Evolutionary conservation across 179 eudicot genomes (phyloP), one percentile per base, ranked within the genome.

Genomic region (Amaranthus tricolor): DNA sequence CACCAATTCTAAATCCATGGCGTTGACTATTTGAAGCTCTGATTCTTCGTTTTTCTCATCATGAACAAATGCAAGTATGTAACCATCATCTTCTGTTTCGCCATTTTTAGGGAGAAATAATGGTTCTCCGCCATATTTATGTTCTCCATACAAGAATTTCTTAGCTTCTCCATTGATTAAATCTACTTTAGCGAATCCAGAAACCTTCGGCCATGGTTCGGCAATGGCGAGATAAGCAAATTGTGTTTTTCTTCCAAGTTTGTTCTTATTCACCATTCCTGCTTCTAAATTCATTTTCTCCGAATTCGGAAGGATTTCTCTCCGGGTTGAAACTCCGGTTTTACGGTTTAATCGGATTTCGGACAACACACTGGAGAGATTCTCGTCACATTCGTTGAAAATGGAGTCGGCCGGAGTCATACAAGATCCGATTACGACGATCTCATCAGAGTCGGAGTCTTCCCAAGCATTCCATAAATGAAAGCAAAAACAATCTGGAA

Each of bases 401-500:
- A 92, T 87, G 0, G 97, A 90, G 79, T 92, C 97, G 0, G 97
- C 81, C 0, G 97, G 97, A 9, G 97, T 92, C 97, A 92, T 92
- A 60, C 98, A 93, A 2, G 94, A 91, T 5, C 98, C 97, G 20
- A 93, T 88, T 16, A 91, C 97, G 3, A 93, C 97, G 4, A 93
- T 61, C 67, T 93, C 97, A 9, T 93, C 88, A 9, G 79, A 79
- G 9, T 88, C 91, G 1, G 87, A 85, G 45, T 91, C 98, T 57
- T 93, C 98, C 98, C 98, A 93, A 5, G 97, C 91, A 59, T 93
- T 93, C 97, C 96, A 91, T 6, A 93, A 84, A 43, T 93, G 98
- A 76, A 93, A 93, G 75, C 98, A 93, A 81, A 93, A 93, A 77
- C 97, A 91, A 60, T 87, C 90, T 0, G 92, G 94, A 0, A 83